phyloP scores from a whole-genome alignment of 2,329 filamentous ascomycete genomes.

The Penicillium digitatum region DNA sequence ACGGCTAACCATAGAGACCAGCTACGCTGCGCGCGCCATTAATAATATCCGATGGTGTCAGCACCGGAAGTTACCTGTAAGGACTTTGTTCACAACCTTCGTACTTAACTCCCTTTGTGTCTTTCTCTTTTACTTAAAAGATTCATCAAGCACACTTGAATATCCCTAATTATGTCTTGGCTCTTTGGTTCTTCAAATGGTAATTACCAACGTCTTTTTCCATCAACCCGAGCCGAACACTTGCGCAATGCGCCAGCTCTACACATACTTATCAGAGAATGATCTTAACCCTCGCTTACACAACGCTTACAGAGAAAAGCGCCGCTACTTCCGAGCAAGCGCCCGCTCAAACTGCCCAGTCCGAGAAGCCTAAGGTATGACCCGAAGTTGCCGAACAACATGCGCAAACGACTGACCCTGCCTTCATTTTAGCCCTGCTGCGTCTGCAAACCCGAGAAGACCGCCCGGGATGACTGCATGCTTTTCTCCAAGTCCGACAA shows the following conservation, averaged over 20 bases:
- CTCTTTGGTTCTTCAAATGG: constrained; percentile 36
- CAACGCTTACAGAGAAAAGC: constrained; percentile 17
- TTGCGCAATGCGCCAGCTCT: constrained; percentile 13
- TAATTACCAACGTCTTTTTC: constrained; percentile 16
- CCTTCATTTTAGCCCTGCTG: constrained; percentile 71
- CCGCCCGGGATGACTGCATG: constrained; percentile 95
- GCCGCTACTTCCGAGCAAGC: constrained; percentile 19
- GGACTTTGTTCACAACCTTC: constrained; percentile 1
- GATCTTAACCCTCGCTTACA: constrained; percentile 9
- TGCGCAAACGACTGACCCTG: constrained; percentile 2
- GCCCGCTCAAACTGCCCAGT: constrained; percentile 21
- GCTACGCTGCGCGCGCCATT: constrained; percentile 15
- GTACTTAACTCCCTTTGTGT: neutral
- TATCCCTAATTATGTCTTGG: constrained; percentile 31
- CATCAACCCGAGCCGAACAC: neutral
- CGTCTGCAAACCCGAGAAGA: constrained; percentile 94
- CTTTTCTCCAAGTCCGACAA: constrained; percentile 85
- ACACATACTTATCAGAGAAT: neutral
- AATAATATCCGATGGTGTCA: constrained; percentile 20
- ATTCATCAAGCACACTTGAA: neutral
- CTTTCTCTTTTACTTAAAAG: neutral
- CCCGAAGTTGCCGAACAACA: neutral
- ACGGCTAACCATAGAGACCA: constrained; percentile 21
- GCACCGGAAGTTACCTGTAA: constrained; percentile 1
- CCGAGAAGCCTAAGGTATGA: constrained; percentile 41